A percentile compares a stretch with the other conserved stretches of the same genome.
Evolutionary conservation across 2,329 filamentous ascomycete species (phyloP).

Genomic region (Aspergillus fumigatiaffinis): DNA sequence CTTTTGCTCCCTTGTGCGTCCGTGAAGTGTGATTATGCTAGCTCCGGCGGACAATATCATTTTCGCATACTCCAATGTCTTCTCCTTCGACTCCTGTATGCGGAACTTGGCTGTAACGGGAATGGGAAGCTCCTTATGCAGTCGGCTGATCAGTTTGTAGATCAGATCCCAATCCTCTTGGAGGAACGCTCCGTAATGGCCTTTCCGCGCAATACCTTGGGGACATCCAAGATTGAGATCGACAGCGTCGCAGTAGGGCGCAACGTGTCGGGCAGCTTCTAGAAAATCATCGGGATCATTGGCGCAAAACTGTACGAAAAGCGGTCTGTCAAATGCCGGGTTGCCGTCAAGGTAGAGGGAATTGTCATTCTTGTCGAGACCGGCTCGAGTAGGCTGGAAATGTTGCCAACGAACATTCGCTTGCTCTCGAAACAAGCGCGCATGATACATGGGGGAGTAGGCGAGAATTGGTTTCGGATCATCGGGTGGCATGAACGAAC

Average conservation of each 20-base stretch:
- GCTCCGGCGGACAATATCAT: constrained; percentile 85
- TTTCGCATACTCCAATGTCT: constrained; percentile 81
- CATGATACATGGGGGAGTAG: constrained; percentile 96
- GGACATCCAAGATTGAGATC: constrained; percentile 95
- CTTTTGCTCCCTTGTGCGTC: constrained; percentile 84
- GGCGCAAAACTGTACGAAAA: constrained; percentile 91
- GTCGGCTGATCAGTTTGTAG: constrained; percentile 72
- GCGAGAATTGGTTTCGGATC: constrained; percentile 67
- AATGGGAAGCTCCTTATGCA: constrained; percentile 72
- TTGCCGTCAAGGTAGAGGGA: constrained; percentile 76
- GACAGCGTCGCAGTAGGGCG: constrained; percentile 88
- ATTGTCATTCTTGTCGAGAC: constrained; percentile 25
- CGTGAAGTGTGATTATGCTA: constrained; percentile 90
- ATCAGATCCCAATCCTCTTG: constrained; percentile 90
- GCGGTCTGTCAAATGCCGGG: constrained; percentile 74
- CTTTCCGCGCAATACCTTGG: constrained; percentile 87
- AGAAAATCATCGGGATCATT: constrained; percentile 47
- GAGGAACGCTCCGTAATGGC: constrained; percentile 88
- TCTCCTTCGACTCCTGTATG: constrained; percentile 79
- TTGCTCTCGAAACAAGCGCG: constrained; percentile 76
- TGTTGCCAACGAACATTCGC: constrained; percentile 72
- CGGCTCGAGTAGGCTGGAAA: constrained; percentile 64
- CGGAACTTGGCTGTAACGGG: constrained; percentile 95
- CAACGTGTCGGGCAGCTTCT: constrained; percentile 69
- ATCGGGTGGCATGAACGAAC: constrained; percentile 75